Base-by-base conservation (phyloP, 768 basidiomycete genomes). In the Calvatia gigantea region DNA sequence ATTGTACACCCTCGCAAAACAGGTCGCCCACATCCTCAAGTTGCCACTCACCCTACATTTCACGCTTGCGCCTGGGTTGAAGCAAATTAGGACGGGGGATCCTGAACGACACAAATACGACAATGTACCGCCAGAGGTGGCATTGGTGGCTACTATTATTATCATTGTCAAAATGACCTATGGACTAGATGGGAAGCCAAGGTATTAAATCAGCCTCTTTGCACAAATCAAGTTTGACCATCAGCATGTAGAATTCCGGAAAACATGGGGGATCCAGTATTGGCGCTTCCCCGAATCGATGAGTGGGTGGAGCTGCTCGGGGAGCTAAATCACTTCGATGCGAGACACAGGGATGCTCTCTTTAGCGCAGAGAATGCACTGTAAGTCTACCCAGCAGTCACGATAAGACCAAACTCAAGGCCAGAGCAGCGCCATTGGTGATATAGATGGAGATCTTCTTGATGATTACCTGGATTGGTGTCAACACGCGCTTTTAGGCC, bases 131-230 rank as follows among this genome's bases (percentile, higher is more conserved):
- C 79, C 86, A 8, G 92, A 94, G 64, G 71, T 87, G 46, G 78
- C 79, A 2, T 70, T 91, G 21, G 65, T 82, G 41, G 83, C 80
- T 2, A 75, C 74, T 12, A 79, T 80, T 45, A 75, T 94, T 11
- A 76, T 92, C 9, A 84, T 85, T 32, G 74, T 94, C 62, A 95
- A 94, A 72, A 77, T 96, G 77, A 80, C 86, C 23, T 94, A 94
- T 63, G 94, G 93, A 0, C 65, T 94, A 27, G 92, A 94, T 65
- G 90, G 85, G 27, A 73, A 72, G 59, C 54, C 62, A 51, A 80
- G 89, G 89, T 84, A 65, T 42, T 32, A 29, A 23, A 17, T 44
- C n/a, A n/a, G 38, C 44, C 35, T 37, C 56, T 56, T 57, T 56
- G 27, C 23, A 35, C 29, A 15, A 29, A 31, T 58, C 53, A 38